Conservation (phyloP, 352 stramenopile genomes). For the Pythium angustatum region DNA sequence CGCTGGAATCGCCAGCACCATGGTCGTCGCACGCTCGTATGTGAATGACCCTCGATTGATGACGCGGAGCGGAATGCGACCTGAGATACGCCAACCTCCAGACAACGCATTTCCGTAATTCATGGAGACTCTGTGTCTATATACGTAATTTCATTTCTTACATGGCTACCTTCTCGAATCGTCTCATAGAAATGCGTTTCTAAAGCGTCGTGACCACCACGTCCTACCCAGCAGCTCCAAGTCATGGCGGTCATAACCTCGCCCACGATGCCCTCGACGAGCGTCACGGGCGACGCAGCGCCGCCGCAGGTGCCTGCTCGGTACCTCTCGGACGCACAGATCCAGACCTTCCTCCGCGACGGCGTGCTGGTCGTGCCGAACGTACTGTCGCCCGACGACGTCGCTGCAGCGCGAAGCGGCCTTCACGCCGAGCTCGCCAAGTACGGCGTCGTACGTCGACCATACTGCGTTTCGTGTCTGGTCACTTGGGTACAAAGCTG, state of each 20-base stretch:
- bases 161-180: neutral
- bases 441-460: conserved; percentile 64
- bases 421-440: conserved; percentile 67
- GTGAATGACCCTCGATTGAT: neutral
- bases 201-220: neutral
- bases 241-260: too few species aligned
- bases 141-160: neutral
- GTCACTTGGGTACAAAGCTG: neutral
- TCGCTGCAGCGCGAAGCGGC: conserved; percentile 49
- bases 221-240: neutral
- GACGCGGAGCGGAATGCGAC: neutral
- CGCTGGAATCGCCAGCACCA: conserved; percentile 32
- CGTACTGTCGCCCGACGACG: conserved; percentile 58
- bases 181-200: conserved; percentile 1
- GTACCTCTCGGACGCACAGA: conserved; percentile 54
- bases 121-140: neutral
- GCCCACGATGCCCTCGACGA: neutral
- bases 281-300: conserved; percentile 2
- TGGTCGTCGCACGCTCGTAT: neutral
- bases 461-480: neutral
- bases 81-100: neutral
- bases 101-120: too few species aligned
- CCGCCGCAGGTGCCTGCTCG: conserved; percentile 30
- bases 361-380: conserved; percentile 80
- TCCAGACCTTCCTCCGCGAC: conserved; percentile 58